phyloP scores from a whole-genome alignment of 352 stramenopile genomes.

The Pythium volutum region DNA sequence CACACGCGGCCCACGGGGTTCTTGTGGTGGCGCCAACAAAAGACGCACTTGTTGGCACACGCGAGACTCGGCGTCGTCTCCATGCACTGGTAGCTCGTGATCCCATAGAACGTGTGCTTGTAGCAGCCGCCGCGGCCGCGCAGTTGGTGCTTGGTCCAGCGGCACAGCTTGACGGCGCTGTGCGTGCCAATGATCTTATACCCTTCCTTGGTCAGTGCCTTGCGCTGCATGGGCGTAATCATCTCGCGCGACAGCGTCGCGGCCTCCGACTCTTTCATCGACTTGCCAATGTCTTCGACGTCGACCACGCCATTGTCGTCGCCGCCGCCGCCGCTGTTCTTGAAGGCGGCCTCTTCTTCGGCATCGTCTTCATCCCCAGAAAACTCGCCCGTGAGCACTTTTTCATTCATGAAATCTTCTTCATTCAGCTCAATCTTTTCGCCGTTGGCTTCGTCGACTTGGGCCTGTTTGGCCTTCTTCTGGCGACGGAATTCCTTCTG shows the following conservation, averaged over 20 bases:
- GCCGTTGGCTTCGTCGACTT: slow-evolving; percentile 43
- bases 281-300: slow-evolving; percentile 84
- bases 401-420: slow-evolving; percentile 86
- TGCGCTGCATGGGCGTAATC: slow-evolving; percentile 94
- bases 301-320: slow-evolving; percentile 65
- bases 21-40: slow-evolving; percentile 99
- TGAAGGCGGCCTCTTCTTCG: slow-evolving; percentile 20
- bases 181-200: slow-evolving; percentile 99
- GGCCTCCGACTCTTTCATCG: slow-evolving; percentile 82
- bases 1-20: slow-evolving; percentile 98
- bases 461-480: slow-evolving; percentile 72
- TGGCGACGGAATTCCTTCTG: slow-evolving; percentile 84
- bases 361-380: slow-evolving; percentile 73
- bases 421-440: slow-evolving; percentile 69
- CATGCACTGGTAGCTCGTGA: slow-evolving; percentile 99
- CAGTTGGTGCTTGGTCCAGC: slow-evolving; percentile 99
- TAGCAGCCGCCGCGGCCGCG: slow-evolving; percentile 96
- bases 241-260: slow-evolving; percentile 86
- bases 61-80: slow-evolving; percentile 96
- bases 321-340: slow-evolving; percentile 27
- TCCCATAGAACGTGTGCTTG: slow-evolving; percentile 99
- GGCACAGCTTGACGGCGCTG: slow-evolving; percentile 97
- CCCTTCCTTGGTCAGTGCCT: slow-evolving; percentile 95
- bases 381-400: slow-evolving; percentile 68
- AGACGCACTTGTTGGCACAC: slow-evolving; percentile 98